These are phyloP conservation scores for Hanseniaspora taiwanica DNA, from an alignment of 805 yeast genomes.

Conservation along the genomic window DNA sequence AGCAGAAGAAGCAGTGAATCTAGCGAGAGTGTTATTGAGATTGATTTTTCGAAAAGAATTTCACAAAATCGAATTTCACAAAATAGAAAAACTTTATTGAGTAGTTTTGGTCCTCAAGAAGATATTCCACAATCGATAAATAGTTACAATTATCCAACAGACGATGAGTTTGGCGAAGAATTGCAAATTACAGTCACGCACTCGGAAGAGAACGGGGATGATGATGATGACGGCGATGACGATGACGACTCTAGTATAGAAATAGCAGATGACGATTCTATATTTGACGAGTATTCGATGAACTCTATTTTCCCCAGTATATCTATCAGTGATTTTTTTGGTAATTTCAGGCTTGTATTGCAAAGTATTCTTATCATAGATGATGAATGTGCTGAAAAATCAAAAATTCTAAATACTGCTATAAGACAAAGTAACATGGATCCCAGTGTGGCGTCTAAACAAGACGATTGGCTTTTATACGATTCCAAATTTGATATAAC, in stretches of 20 bases:
- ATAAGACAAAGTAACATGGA: conserved; percentile 20
- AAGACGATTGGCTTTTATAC: conserved; percentile 30
- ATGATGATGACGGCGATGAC: conserved; percentile 1
- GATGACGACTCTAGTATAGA: conserved; percentile 11
- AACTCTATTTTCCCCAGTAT: conserved; percentile 20
- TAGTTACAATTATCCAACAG: conserved; percentile 4
- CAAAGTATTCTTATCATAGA: conserved; percentile 21
- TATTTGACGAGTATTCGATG: too few species aligned
- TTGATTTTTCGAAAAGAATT: too few species aligned
- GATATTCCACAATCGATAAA: neutral
- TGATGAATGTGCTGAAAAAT: conserved; percentile 8
- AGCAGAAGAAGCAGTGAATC: too few species aligned
- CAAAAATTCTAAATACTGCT: conserved; percentile 16
- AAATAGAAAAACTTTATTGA: too few species aligned
- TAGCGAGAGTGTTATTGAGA: too few species aligned
- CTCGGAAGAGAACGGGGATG: too few species aligned
- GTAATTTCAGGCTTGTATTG: conserved; percentile 21
- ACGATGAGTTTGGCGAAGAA: conserved; percentile 5
- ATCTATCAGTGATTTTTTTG: conserved; percentile 18
- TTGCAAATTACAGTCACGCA: too few species aligned
- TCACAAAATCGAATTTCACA: too few species aligned
- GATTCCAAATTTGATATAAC: conserved; percentile 26
- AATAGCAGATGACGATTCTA: too few species aligned
- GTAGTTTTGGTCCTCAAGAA: too few species aligned
- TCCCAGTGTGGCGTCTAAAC: conserved; percentile 18